Evolutionary conservation across 2,329 filamentous ascomycete genomes (phyloP), one percentile per base, ranked within the genome.

Genomic region (Karstenula rhodostoma): DNA sequence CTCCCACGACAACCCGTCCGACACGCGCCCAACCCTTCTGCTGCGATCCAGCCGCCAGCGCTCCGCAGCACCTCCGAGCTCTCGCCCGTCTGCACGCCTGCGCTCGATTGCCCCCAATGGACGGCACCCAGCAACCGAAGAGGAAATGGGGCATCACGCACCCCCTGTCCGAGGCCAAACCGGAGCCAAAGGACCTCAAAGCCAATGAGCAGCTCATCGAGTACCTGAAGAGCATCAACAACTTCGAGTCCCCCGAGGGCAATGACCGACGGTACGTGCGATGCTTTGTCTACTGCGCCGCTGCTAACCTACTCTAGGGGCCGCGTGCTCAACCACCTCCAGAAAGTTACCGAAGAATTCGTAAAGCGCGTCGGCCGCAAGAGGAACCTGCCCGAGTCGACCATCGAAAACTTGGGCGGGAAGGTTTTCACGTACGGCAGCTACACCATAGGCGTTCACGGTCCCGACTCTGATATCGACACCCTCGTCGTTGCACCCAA

Each of bases 351-450:
- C 62, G 84, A 94, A 73, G 92, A 94, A 68, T 97, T 99, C 71
- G 92, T 99, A 58, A 89, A 89, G 76, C 85, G 88, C 65, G 93
- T 97, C 10, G 92, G 92, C 66, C 84, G 85, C 66, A 85, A 87
- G 72, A 93, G 90, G 77, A 89, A 85, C 53, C 84, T 94, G 53
- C 90, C 93, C 48, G 87, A 92, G 46, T 88, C 89, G 33, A 86
- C 95, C 48, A 86, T 95, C 48, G 92, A 94, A 68, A 89, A 90
- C 73, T 92, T 94, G 6, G 92, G 94, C 56, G 95, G 94, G 66
- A 95, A 94, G 81, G 89, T 99, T 67, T 97, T 96, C 77, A 96
- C 94, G 1, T 99, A 95, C 78, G 95, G 95, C 65, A 98, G 95
- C 79, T 99, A 94, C 78, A 90, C 94, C 42, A 84, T 99, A 13